Evolutionary conservation across 2,329 filamentous ascomycete species (phyloP).

Genomic region (Purpureocillium takamizusanense): DNA sequence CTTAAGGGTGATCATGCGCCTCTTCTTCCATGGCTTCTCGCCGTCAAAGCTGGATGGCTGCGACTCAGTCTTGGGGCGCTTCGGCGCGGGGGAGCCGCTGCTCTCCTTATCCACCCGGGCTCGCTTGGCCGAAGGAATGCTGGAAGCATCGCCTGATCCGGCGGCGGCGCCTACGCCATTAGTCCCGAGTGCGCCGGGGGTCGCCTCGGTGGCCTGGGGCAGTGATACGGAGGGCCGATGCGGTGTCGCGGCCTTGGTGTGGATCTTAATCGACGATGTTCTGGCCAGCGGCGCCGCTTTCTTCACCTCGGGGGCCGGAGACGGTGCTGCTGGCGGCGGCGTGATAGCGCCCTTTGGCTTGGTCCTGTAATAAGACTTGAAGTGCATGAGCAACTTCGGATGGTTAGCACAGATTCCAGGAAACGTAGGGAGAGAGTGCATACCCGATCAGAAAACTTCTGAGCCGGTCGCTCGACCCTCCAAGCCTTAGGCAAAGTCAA

Average conservation of each 20-base stretch:
- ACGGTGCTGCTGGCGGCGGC: slow-evolving; percentile 5
- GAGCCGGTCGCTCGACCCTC: slow-evolving; percentile 25
- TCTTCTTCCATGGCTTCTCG: slow-evolving; percentile 17
- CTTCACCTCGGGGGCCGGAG: slow-evolving; percentile 14
- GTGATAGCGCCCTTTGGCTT: slow-evolving; percentile 20
- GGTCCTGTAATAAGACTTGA: slow-evolving; percentile 28
- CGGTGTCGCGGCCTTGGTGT: slow-evolving; percentile 19
- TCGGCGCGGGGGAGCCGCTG: slow-evolving; percentile 22
- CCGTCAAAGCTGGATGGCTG: slow-evolving; percentile 10
- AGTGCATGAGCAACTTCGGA: slow-evolving; percentile 24
- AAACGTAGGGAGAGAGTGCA: slow-evolving; percentile 7
- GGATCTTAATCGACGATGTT: slow-evolving; percentile 30
- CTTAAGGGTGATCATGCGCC: slow-evolving; percentile 27
- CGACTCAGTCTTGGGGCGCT: slow-evolving; percentile 27
- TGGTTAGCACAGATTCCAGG: slow-evolving; percentile 10
- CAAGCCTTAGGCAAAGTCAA: slow-evolving; percentile 31
- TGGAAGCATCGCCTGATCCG: slow-evolving; percentile 9
- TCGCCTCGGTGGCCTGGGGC: no score
- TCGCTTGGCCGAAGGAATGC: slow-evolving; percentile 20
- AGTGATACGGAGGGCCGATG: slow-evolving; percentile 7
- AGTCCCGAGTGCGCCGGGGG: no score
- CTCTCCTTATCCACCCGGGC: slow-evolving; percentile 28
- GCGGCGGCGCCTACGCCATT: not conserved
- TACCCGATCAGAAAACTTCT: slow-evolving; percentile 26
- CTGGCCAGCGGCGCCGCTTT: slow-evolving; percentile 17